A percentile compares a stretch with the other conserved stretches of the same genome.
Evolutionary conservation across 176 grass and related monocot genomes (phyloP).

Genomic region (Dendrocalamus sinicus): DNA sequence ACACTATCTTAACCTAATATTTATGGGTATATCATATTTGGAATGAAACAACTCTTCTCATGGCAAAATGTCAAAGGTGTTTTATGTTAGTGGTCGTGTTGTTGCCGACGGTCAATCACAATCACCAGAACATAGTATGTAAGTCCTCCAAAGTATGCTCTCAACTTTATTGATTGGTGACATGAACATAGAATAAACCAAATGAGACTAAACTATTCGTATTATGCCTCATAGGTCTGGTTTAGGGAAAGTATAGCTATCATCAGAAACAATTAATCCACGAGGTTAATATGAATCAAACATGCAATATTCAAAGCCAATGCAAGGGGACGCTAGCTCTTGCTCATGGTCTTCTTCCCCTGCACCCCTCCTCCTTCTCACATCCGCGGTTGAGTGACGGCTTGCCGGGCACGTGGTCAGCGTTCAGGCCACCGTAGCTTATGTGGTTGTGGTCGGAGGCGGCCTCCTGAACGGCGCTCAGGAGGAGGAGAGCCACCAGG

Average conservation of each 20-base stretch:
- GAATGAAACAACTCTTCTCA: too few species aligned
- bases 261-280: neutral
- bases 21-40: too few species aligned
- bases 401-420: neutral
- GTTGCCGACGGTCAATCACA: too few species aligned
- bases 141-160: too few species aligned
- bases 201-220: too few species aligned
- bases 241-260: neutral
- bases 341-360: neutral
- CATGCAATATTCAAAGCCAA: neutral
- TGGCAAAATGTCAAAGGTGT: too few species aligned
- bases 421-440: neutral
- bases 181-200: too few species aligned
- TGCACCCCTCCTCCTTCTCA: rapidly evolving
- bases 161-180: too few species aligned
- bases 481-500: conserved; percentile 28
- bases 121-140: too few species aligned
- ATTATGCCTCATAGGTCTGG: too few species aligned
- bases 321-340: neutral
- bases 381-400: neutral
- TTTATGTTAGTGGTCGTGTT: too few species aligned
- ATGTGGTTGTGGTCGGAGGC: neutral
- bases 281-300: neutral
- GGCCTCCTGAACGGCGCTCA: conserved; percentile 22
- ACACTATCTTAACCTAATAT: too few species aligned